Evolutionary conservation across 1,284 basidiomycete species (phyloP).

Genomic region (Sporisorium exsertum): DNA sequence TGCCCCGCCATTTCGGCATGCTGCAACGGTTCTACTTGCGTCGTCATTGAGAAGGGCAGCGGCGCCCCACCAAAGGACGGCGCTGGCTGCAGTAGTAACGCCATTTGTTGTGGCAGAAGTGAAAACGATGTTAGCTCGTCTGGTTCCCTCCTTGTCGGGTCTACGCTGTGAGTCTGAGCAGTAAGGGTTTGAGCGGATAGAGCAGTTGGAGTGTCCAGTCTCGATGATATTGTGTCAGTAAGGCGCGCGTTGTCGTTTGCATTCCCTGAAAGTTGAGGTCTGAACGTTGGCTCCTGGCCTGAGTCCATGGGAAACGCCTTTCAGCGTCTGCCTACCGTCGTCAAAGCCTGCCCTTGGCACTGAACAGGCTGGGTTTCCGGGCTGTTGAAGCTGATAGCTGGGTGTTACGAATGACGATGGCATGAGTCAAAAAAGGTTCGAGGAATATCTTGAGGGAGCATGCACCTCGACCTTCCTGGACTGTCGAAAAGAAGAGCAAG

Average conservation of each 20-base stretch:
- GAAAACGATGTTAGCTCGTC: not conserved
- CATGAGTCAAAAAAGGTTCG: not conserved
- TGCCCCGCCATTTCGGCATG: not conserved
- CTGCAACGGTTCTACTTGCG: not conserved
- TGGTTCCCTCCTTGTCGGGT: not conserved
- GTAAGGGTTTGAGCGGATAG: not conserved
- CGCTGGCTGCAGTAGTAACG: not conserved
- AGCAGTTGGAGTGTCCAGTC: not conserved
- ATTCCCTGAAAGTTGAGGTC: not conserved
- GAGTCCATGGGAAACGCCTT: slow-evolving; percentile 6
- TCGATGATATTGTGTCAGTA: not conserved
- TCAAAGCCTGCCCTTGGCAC: not conserved
- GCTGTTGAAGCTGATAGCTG: not conserved
- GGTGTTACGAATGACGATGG: not conserved
- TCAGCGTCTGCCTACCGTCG: not conserved
- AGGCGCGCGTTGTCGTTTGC: not conserved
- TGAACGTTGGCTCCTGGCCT: not conserved
- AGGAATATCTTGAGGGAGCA: not conserved
- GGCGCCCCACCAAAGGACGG: not conserved
- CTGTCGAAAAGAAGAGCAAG: not conserved
- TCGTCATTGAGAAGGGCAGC: not conserved
- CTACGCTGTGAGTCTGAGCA: not conserved
- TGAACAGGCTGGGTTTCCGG: too few relatives aligned
- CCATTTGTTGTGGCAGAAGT: not conserved
- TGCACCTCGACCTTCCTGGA: not conserved